Evolutionary conservation across 306 rosid species (phyloP), one percentile per base, ranked within the genome.

Genomic region (Gynostemma pentaphyllum): DNA sequence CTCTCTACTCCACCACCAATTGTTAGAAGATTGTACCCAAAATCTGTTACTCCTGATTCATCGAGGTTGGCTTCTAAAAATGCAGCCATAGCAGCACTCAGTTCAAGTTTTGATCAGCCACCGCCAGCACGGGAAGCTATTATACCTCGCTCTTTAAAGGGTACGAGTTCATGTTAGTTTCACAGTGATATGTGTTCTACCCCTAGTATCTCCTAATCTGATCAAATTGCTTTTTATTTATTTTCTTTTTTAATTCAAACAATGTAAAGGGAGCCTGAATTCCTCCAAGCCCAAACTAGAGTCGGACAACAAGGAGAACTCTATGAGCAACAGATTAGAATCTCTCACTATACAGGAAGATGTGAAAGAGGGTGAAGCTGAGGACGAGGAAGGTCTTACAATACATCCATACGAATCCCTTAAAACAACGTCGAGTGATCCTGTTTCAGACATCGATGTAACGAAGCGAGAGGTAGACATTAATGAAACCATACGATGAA

Each of bases 1-100:
- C 97, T 94, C 64, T 94, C 99, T 68, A 88, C 97, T 57, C 99
- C 99, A 60, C 99, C 99, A 40, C 99, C 97, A 45, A 72, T 86
- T 41, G 70, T 81, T 55, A 83, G 90, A 81, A 94, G 87, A 60
- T 67, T 89, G 39, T 94, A 84, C 68, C 97, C 99, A 16, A 86
- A 89, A 80, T 88, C 99, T 40, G 72, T 52, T 66, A 74, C 89
- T 41, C 78, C 79, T 11, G 95, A 89, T 72, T 69, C 94, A 61
- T 67, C 76, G 44, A 79, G 55, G 19, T 62, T 67, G 45, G 82
- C 86, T 55, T 67, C 83, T 60, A 88, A 84, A 74, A 68, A 92
- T 36, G 55, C 88, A 64, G 84, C 87, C 63, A 94, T 94, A 76
- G 86, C 89, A 45, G 78, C 71, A 62, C 81, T 94, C 42, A 81